Evolutionary conservation across 2,329 filamentous ascomycete species (phyloP), one percentile per base, ranked within the genome.

Genomic region (Pseudogymnoascus sp.): DNA sequence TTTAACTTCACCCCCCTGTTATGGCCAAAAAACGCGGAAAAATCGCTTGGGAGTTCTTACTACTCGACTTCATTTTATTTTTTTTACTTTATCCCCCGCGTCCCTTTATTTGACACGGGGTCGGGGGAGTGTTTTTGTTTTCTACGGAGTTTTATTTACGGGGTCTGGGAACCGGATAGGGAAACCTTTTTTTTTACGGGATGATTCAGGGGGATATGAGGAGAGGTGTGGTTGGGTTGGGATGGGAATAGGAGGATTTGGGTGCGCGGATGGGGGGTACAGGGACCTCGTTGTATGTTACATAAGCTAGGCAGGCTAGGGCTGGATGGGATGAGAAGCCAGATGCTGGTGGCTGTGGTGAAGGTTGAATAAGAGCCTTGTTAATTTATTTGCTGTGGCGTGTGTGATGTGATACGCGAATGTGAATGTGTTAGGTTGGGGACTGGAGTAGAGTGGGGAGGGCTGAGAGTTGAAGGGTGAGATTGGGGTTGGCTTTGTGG

Each of bases 281-380:
- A 47, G 41, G 41, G 41, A 47, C 41, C 41, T 47, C 41, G 41
- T 47, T 47, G 41, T 47, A 47, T 47, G 41, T 47, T 47, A 47
- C 21, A 47, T 47, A 47, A 24, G 41, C 41, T 26, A 47, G 24
- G 41, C 41, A 29, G 11, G n/a, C 37, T 21, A 21, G 21, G 21
- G 21, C 21, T 21, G 41, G 24, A 24, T 15, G 40, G 40, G 41
- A 47, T 47, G 41, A 13, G 5, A 1, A 3, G 11, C 5, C 10
- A 15, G 11, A 24, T 21, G 41, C 41, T 29, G 24, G 24, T 24
- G 10, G 11, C 8, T 44, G 40, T 47, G 41, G n/a, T 24, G 13
- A 47, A 47, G 41, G 41, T 47, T 29, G 41, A 47, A 47, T 47
- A 9, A 47, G 13, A 47, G 41, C 41, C 41, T 47, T 47, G 41